phyloP scores from a whole-genome alignment of 257 asterid genomes.

The Primulina huaijiensis region DNA sequence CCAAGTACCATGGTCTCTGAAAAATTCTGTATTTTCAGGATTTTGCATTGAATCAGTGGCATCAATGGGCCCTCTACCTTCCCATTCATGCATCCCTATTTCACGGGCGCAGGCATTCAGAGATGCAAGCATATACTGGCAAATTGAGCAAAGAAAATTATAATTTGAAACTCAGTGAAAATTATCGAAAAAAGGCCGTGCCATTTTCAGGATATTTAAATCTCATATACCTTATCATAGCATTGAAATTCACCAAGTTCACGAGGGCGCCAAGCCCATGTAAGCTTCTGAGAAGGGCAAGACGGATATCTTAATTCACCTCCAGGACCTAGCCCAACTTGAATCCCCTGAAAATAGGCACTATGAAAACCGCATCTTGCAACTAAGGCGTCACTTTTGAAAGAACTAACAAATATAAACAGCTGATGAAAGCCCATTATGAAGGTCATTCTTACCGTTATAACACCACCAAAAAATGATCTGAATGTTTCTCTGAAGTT shows the following conservation, averaged over 20 bases:
- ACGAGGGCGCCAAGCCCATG: constrained; percentile 45
- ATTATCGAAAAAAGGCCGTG: constrained; percentile 3
- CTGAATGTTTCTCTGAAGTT: constrained; percentile 62
- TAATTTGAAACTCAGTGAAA: constrained; percentile 10
- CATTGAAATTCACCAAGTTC: constrained; percentile 80
- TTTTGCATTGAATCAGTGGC: constrained; percentile 42
- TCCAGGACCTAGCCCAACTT: constrained; percentile 81
- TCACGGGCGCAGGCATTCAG: constrained; percentile 51
- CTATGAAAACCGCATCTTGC: constrained; percentile 21
- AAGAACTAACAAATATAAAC: neutral
- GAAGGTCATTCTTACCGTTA: constrained; percentile 49
- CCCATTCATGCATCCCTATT: constrained; percentile 63
- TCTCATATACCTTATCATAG: constrained; percentile 56
- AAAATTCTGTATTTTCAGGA: constrained; percentile 54
- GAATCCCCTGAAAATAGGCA: constrained; percentile 56
- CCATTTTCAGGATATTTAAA: neutral
- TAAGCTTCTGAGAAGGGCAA: constrained; percentile 39
- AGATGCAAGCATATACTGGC: constrained; percentile 79
- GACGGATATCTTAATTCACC: constrained; percentile 85
- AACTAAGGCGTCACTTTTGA: neutral
- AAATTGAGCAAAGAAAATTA: constrained; percentile 29
- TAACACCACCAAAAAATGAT: constrained; percentile 60
- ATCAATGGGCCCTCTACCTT: constrained; percentile 48
- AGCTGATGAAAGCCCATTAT: constrained; percentile 15
- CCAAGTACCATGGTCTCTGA: constrained; percentile 57